Evolutionary conservation across 805 yeast species (phyloP), one percentile per base, ranked within the genome.

Genomic region (Candida gorgasii): DNA sequence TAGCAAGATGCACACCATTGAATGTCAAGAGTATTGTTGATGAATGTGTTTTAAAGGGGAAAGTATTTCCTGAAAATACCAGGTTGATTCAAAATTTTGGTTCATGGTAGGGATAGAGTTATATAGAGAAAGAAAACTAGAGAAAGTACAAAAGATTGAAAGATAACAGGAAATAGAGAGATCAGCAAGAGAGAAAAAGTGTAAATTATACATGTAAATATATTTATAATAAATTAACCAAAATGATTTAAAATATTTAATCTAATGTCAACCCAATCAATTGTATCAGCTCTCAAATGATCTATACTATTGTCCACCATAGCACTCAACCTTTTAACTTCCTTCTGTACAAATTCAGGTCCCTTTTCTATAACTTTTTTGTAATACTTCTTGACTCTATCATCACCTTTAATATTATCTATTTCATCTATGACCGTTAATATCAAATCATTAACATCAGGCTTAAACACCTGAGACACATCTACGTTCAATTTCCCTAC

Each of bases 1-100:
- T 88, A 57, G 99, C 95, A 1, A 75, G 92, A 47, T 84, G 95
- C 42, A 73, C 78, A 3, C 98, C 98, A 3, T 72, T 73, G 39
- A 86, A 88, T 54, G 86, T 84, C 17, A 73, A 75, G 43, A 83
- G 86, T 2, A 80, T 92, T 8, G 75, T 88, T 7, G 86, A 88
- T 40, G 86, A 89, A 51, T 82, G 95, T 8, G 73, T 93, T 27
- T 53, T 85, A 13, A 84, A 82, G 5, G 84, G 82, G 1, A 76
- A 74, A 46, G 89, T 89, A 2, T 82, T 86, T 76, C 82, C 88
- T 13, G 78, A 84, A 38, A 61, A 79, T 51, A 75, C 88, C 44
- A 67, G 98, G 61, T 69, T 73, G 23, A 72, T 73, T 5, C 77
- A 81, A 65, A 75, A 78, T 67, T 73, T 33, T 18, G 17, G 15